phyloP scores from a whole-genome alignment of 257 asterid genomes.

The Fraxinus excelsior region DNA sequence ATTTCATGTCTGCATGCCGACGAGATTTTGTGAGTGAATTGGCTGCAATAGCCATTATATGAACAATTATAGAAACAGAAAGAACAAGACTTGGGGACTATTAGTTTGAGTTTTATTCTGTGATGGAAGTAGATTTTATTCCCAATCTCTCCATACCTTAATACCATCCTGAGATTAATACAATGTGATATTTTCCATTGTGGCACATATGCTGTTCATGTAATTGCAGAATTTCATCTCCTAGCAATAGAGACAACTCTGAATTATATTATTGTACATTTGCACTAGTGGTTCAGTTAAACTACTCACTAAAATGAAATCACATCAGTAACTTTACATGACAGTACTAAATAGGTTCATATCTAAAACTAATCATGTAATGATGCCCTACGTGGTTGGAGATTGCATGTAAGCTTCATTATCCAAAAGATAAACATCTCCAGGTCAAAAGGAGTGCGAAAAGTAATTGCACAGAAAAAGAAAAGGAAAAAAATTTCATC shows the following conservation, averaged over 20 bases:
- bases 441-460: neutral
- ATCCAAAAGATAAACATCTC: conserved; percentile 2
- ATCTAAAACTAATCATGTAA: neutral
- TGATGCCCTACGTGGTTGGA: neutral
- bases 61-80: neutral
- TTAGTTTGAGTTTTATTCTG: neutral
- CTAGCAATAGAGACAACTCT: neutral
- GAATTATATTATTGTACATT: neutral
- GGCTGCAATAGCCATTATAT: conserved; percentile 2
- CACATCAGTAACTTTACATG: neutral
- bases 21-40: neutral
- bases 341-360: neutral
- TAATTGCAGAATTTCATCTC: neutral
- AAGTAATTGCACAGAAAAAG: conserved; percentile 6
- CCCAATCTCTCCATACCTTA: neutral
- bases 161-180: neutral
- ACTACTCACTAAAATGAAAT: neutral
- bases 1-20: neutral
- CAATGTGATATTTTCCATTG: neutral
- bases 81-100: conserved; percentile 4
- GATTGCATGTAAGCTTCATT: neutral
- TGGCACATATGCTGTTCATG: neutral
- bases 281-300: neutral
- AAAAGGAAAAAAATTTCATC: neutral
- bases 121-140: neutral